Base-by-base conservation (phyloP, 2,329 filamentous ascomycete species). In the Apiospora koreana region DNA sequence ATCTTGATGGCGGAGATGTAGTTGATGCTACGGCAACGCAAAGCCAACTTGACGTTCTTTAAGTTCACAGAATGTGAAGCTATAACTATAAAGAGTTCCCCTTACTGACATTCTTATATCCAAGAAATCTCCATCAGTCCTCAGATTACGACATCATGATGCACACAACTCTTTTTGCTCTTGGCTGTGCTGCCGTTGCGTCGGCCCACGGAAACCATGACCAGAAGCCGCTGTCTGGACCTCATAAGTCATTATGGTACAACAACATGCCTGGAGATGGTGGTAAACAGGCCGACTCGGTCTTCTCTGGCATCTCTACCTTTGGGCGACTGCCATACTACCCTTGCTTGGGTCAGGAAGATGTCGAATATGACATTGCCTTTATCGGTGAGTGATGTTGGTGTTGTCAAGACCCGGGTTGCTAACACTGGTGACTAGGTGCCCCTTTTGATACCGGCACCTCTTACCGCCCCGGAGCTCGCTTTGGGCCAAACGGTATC, bases 371-470 rank as follows among this genome's bases (percentile, higher is more conserved):
- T 76, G 94, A 97, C 74, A 95, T 97, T 80, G 94, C 94, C 1
- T 96, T 97, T 80, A 88, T 96, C 67, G 93, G 92, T 92, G 80
- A 67, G 83, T 69, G 21, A n/a, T 58, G 12, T 65, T 72, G 58
- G 74, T 65, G 42, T 21, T 1, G 41, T 35, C 16, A 2, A 43
- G 38, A n/a, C n/a, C 31, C 23, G 69, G 54, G 68, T 68, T 21
- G 48, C 48, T 73, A 14, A 72, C 16, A 25, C 10, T 14, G 23
- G 41, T 21, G 72, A 23, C 18, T 18, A 93, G 91, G 92, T 58
- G 93, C 93, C 50, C 93, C 94, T 0, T 96, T 96, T 75, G 94
- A 97, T 79, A 95, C 94, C 0, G 93, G 93, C 68, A 96, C 93
- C 35, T 95, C 93, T 0, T 97, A 97, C 81, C 86, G 93, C 68